Base-by-base conservation (phyloP, 1,284 basidiomycete species). In the Mycosarcoma mackinlayi region DNA sequence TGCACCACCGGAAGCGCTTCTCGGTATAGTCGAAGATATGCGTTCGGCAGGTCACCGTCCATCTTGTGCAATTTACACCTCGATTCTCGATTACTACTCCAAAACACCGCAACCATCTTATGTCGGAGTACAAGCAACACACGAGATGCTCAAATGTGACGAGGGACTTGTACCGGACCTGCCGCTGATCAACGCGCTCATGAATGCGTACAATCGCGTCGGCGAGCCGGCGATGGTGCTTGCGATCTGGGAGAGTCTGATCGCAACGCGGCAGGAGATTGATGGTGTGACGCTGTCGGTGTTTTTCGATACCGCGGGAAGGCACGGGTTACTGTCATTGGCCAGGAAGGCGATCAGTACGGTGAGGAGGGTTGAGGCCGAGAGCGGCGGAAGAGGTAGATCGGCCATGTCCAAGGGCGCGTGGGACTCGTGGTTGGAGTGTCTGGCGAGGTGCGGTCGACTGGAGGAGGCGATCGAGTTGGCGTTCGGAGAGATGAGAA, bases 341-440 rank as follows among this genome's bases (percentile, higher is more conserved):
- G 63, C 60, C 13, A 60, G 76, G 9, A 62, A 62, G 33, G 76
- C 66, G 6, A 35, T 72, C 2, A 33, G 24, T 8, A 53, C 61
- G 5, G 48, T 70, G 16, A 34, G 53, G 23, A 37, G 59, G 38
- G 16, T 65, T 3, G 68, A 80, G 23, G 47, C 84, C 85, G 49
- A 87, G 86, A 86, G 79, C 84, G 91, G n/a, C 78, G 82, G 21
- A 83, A 84, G 39, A 85, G 86, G 47, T 84, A 85, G 33, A 6
- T 45, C 88, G 89, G 55, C 76, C 16, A 84, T 90, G 60, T 89
- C 89, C 72, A 83, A 79, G 27, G 80, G 80, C 31, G 81, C 82
- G 66, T 93, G 91, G 89, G 89, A 91, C 59, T 86, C 88, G 0
- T 93, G 89, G 86, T 80, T 95, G n/a, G 92, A 95, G 83, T 92